Conservation (phyloP, 192 early-diverging fungal genomes). For the Linnemannia schmuckeri region DNA sequence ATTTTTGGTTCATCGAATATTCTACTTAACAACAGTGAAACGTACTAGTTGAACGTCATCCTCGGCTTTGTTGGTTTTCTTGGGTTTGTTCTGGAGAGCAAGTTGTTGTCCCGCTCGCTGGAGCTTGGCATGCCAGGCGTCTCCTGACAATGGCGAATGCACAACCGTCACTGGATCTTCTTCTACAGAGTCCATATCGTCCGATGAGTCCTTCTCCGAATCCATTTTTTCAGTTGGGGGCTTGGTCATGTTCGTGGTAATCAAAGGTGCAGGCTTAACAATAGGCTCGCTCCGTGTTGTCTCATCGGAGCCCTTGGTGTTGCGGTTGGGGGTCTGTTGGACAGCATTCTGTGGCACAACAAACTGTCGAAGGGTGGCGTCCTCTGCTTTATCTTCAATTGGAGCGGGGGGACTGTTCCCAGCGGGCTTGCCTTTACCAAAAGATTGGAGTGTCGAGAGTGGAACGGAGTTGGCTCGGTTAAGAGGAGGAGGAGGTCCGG, state of each 20-base stretch:
- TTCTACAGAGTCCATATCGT: conserved; percentile 10
- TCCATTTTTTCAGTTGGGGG: conserved; percentile 4
- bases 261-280: conserved; percentile 11
- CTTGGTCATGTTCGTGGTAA: neutral
- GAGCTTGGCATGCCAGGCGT: conserved; percentile 37
- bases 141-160: conserved; percentile 39
- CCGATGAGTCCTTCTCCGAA: conserved; percentile 1
- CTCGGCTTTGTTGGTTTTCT: conserved; percentile 20
- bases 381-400: conserved; percentile 57
- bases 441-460: conserved; percentile 17
- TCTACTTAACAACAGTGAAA: neutral
- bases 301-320: conserved; percentile 22
- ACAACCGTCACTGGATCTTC: conserved; percentile 44
- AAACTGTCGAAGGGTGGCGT: conserved; percentile 58
- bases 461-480: conserved; percentile 38
- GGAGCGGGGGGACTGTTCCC: conserved; percentile 11
- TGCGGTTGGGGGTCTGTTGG: conserved; percentile 14
- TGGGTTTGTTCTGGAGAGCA: neutral
- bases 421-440: conserved; percentile 15
- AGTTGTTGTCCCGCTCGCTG: conserved; percentile 40
- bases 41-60: conserved; percentile 64
- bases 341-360: neutral
- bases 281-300: neutral
- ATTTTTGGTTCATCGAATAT: neutral
- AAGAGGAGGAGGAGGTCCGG: conserved; percentile 27